phyloP scores from a whole-genome alignment of 768 basidiomycete species.

The Mycena floridula region DNA sequence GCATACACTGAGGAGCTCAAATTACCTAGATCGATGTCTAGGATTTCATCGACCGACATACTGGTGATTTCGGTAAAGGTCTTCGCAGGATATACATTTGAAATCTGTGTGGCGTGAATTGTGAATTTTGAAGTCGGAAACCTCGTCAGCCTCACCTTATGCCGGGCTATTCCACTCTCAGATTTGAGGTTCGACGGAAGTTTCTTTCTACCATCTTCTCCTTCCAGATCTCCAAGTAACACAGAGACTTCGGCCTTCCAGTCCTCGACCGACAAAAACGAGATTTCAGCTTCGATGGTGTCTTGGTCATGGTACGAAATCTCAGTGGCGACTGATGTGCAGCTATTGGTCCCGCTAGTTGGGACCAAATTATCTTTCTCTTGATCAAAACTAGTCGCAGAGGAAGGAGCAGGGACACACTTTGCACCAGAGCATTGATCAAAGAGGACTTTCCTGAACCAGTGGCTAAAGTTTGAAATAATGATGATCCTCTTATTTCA shows the following conservation, averaged over 20 bases:
- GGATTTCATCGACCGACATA: slow-evolving; percentile 46
- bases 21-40: slow-evolving; percentile 41
- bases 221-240: slow-evolving; percentile 50
- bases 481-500: slow-evolving; percentile 6
- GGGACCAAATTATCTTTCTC: slow-evolving; percentile 52
- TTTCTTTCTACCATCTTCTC: slow-evolving; percentile 50
- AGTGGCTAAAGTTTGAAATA: slow-evolving; percentile 31
- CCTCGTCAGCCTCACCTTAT: slow-evolving; percentile 36
- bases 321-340: slow-evolving; percentile 62
- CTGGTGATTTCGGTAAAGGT: slow-evolving; percentile 38
- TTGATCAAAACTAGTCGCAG: slow-evolving; percentile 2
- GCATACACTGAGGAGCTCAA: slow-evolving; percentile 1
- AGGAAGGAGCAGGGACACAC: slow-evolving; percentile 19
- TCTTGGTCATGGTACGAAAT: slow-evolving; percentile 47
- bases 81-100: slow-evolving; percentile 54
- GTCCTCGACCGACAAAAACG: slow-evolving; percentile 48
- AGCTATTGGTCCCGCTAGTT: slow-evolving; percentile 62
- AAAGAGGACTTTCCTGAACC: slow-evolving; percentile 59
- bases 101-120: slow-evolving; percentile 33
- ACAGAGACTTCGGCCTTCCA: slow-evolving; percentile 53
- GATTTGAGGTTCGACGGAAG: slow-evolving; percentile 48
- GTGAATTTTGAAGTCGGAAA: not conserved
- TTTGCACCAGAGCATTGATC: slow-evolving; percentile 56
- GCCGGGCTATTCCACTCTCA: slow-evolving; percentile 58
- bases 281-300: slow-evolving; percentile 54